Conservation (phyloP, 345 rosid species). For the Linum trigynum region DNA sequence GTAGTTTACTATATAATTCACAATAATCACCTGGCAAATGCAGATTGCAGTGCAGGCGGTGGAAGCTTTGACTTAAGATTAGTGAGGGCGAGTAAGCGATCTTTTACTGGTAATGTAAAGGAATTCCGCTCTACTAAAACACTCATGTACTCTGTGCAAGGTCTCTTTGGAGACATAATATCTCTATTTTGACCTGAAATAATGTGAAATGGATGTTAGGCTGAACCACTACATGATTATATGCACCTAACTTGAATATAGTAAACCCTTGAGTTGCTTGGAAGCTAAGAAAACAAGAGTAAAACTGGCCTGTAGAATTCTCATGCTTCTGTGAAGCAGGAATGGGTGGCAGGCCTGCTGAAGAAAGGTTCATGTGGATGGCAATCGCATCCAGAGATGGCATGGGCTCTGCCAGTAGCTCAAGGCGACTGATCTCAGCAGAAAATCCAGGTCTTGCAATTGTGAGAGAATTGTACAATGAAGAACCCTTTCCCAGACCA, state of each 20-base stretch:
- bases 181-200: slow-evolving; percentile 80
- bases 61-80: slow-evolving; percentile 43
- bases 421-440: slow-evolving; percentile 54
- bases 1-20: not conserved
- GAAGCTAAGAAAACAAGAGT: not conserved
- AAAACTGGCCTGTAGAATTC: slow-evolving; percentile 36
- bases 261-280: too few species aligned
- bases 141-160: slow-evolving; percentile 60
- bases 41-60: slow-evolving; percentile 69
- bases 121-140: slow-evolving; percentile 79
- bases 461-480: slow-evolving; percentile 87
- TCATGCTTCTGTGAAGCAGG: slow-evolving; percentile 48
- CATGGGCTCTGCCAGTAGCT: slow-evolving; percentile 76
- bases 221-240: not conserved
- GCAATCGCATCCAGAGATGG: slow-evolving; percentile 85
- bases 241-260: not conserved
- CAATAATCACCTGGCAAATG: slow-evolving; percentile 65
- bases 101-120: slow-evolving; percentile 48
- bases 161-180: slow-evolving; percentile 63
- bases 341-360: slow-evolving; percentile 29
- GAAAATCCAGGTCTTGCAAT: slow-evolving; percentile 71
- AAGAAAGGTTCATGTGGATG: slow-evolving; percentile 42
- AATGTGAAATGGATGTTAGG: slow-evolving; percentile 3
- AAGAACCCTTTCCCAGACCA: slow-evolving; percentile 98
- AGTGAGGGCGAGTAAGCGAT: slow-evolving; percentile 48